Evolutionary conservation across 2,329 filamentous ascomycete genomes (phyloP).

Genomic region (Alternaria solani): DNA sequence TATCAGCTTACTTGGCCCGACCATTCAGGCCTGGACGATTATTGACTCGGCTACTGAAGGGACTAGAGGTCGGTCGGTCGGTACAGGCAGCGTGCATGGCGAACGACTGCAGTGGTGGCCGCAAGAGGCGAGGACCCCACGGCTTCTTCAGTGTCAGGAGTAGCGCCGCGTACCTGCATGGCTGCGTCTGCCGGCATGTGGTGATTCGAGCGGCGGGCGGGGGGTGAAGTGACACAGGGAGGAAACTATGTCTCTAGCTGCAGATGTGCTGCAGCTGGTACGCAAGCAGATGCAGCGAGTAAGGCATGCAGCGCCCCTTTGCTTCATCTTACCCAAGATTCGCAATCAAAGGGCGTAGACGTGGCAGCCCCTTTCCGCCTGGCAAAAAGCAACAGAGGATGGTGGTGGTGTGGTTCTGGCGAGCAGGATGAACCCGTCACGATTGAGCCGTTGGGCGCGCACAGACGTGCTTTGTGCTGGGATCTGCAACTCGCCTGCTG

Average conservation of each 20-base stretch:
- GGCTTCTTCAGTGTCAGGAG: conserved; percentile 23
- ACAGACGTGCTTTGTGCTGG: conserved; percentile 10
- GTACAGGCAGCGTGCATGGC: background rate
- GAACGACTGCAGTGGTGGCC: background rate
- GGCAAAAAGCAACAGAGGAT: background rate
- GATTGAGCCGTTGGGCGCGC: conserved; percentile 12
- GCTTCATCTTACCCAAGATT: conserved; percentile 18
- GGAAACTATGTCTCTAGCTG: conserved; percentile 8
- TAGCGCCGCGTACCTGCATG: conserved; percentile 28
- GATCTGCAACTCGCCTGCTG: conserved; percentile 15
- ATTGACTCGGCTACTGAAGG: background rate
- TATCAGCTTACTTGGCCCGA: conserved; percentile 1
- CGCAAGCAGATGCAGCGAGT: conserved; percentile 10
- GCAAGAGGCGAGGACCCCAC: conserved; percentile 2
- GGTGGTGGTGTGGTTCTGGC: conserved; percentile 6
- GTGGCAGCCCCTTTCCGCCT: conserved; percentile 4
- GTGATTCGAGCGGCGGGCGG: conserved; percentile 15
- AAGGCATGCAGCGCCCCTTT: conserved; percentile 11
- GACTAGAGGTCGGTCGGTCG: background rate
- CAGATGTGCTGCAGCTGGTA: conserved; percentile 12
- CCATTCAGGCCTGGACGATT: background rate
- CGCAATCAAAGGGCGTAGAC: conserved; percentile 12
- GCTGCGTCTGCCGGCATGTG: conserved; percentile 23
- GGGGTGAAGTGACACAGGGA: conserved; percentile 17
- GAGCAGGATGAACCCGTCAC: conserved; percentile 8